These are phyloP conservation scores for Leucocoprinus leucothites DNA, from an alignment of 768 basidiomycete genomes.

Conservation along the genomic window DNA sequence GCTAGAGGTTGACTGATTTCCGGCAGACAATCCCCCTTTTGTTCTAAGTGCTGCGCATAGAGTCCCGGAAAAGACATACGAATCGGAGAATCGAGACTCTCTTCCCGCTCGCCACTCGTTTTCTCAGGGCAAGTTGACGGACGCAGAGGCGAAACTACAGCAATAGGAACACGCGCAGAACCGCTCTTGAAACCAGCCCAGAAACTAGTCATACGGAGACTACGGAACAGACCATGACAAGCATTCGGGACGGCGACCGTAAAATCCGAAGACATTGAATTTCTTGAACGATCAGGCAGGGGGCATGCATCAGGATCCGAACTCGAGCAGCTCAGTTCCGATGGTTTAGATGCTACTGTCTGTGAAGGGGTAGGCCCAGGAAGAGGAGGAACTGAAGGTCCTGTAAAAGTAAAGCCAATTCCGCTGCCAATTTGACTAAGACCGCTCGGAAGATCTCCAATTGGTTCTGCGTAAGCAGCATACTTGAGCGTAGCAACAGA, in stretches of 20 bases:
- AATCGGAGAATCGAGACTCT: background rate
- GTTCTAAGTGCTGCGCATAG: background rate
- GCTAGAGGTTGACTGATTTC: background rate
- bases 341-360: background rate
- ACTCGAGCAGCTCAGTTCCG: background rate
- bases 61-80: background rate
- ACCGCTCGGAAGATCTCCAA: constrained; percentile 39
- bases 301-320: constrained; percentile 4
- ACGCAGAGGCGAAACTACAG: background rate
- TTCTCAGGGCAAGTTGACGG: background rate
- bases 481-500: constrained; percentile 27
- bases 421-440: constrained; percentile 48
- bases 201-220: constrained; percentile 16
- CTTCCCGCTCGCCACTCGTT: background rate
- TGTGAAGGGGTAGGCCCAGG: constrained; percentile 20
- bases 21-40: background rate
- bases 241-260: constrained; percentile 18
- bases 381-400: constrained; percentile 18
- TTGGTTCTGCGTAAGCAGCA: constrained; percentile 23
- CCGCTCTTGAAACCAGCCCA: constrained; percentile 13
- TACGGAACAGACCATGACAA: constrained; percentile 20
- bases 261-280: constrained; percentile 28
- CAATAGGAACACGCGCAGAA: background rate
- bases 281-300: background rate
- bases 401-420: constrained; percentile 47